Evolutionary conservation across 768 basidiomycete genomes (phyloP).

Genomic region (Boletus speciosus): DNA sequence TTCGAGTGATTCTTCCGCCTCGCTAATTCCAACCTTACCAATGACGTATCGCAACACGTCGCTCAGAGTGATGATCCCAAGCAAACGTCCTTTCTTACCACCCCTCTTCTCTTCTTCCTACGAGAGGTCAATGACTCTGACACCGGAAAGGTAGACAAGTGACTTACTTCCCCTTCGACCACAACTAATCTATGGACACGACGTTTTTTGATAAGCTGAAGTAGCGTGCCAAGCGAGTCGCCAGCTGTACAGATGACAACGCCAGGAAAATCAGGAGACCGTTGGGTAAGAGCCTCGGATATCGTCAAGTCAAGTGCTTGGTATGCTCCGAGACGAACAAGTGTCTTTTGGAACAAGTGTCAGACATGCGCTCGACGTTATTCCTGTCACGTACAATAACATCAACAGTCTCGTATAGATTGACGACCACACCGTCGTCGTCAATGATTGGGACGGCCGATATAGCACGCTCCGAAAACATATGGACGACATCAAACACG

Average conservation of each 20-base stretch:
- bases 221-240: constrained; percentile 86
- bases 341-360: constrained; percentile 53
- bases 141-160: not conserved
- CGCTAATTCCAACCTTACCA: constrained; percentile 54
- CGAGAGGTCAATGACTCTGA: not conserved
- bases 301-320: constrained; percentile 95
- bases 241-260: constrained; percentile 93
- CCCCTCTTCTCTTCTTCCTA: constrained; percentile 80
- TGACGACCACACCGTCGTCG: constrained; percentile 86
- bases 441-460: constrained; percentile 97
- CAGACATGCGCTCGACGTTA: not conserved
- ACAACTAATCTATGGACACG: constrained; percentile 94
- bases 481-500: constrained; percentile 97
- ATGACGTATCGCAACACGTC: constrained; percentile 86
- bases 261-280: constrained; percentile 93
- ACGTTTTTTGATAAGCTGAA: constrained; percentile 89
- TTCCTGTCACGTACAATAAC: constrained; percentile 65
- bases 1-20: constrained; percentile 35
- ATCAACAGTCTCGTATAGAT: constrained; percentile 98
- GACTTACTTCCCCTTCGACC: constrained; percentile 81
- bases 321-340: constrained; percentile 91
- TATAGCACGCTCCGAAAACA: constrained; percentile 94
- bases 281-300: constrained; percentile 85
- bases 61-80: constrained; percentile 85
- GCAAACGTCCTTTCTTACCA: constrained; percentile 76